Evolutionary conservation across 768 basidiomycete genomes (phyloP).

Genomic region (Mycena metata): DNA sequence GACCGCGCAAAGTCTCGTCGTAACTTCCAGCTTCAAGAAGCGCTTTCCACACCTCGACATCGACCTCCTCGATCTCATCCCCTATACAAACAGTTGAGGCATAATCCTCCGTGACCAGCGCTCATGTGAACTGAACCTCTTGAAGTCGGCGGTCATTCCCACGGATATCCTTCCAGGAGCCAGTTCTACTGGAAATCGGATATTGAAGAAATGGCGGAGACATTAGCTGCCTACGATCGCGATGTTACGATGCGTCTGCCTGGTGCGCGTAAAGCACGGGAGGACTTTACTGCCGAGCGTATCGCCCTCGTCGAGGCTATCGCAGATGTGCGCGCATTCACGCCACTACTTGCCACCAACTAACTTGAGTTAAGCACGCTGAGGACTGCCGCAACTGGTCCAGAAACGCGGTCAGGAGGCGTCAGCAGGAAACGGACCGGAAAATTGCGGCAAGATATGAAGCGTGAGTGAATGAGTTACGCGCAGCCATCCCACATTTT

Average conservation of each 20-base stretch:
- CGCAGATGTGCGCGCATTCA: constrained; percentile 19
- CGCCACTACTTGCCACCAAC: background rate
- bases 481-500: background rate
- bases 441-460: constrained; percentile 12
- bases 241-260: constrained; percentile 38
- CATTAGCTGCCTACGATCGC: constrained; percentile 36
- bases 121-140: background rate
- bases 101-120: background rate
- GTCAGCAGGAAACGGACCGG: background rate
- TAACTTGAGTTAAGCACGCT: constrained; percentile 27
- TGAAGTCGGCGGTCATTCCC: constrained; percentile 48
- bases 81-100: constrained; percentile 48
- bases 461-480: constrained; percentile 27
- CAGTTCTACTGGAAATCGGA: constrained; percentile 52
- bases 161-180: constrained; percentile 44
- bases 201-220: constrained; percentile 42
- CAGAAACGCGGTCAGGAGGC: background rate
- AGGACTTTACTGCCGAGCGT: constrained; percentile 42
- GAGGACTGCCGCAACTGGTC: constrained; percentile 28
- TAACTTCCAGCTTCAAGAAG: constrained; percentile 39
- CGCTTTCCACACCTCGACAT: constrained; percentile 45
- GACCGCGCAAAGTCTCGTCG: constrained; percentile 43
- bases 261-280: constrained; percentile 43
- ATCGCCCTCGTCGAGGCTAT: constrained; percentile 32
- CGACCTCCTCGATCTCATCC: constrained; percentile 46